Evolutionary conservation across 257 asterid genomes (phyloP), one percentile per base, ranked within the genome.

Genomic region (Nicotiana obtusifolia): DNA sequence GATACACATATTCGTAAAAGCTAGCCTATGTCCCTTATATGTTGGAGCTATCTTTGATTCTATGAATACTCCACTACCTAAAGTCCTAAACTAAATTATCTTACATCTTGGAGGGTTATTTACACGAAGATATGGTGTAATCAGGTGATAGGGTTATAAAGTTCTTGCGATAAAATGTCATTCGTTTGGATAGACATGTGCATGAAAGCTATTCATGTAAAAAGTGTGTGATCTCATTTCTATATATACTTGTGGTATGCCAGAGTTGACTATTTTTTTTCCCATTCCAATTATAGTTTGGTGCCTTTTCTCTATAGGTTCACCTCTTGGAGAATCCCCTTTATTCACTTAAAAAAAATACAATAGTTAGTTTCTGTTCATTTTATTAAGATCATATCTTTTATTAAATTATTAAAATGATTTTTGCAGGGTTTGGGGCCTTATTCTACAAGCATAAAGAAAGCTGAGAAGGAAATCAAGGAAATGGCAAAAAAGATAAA

Each of bases 401-500:
- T 20, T n/a, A 47, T 15, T 47, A 49, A 26, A 73, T 20, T 73
- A 30, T 30, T 73, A 59, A 22, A 33, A 66, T 84, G 60, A 28
- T 80, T 8, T 82, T 24, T 85, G 77, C 89, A 94, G 98, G 98
- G 97, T 2, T 85, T 92, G 90, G 98, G 98, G 80, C 97, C 98
- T 80, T 94, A 94, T 83, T 91, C 96, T 0, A 88, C 84, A 6
- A 89, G 94, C 91, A 94, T 93, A 87, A 94, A 94, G 91, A 91
- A 91, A 84, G 85, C 78, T 7, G 97, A 93, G 92, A 94, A 93
- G 87, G 97, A 93, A 80, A 93, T 93, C 80, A 93, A 94, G 88
- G 97, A 93, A 33, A 92, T 89, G 98, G 94, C 97, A 0, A 93
- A 94, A 87, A 92, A 92, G 89, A 94, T 94, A 64, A 93, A 93